A percentile compares a stretch with the other conserved stretches of the same genome.
Conservation (phyloP, 108 stramenopile species). For the Nitzschia sp. region DNA sequence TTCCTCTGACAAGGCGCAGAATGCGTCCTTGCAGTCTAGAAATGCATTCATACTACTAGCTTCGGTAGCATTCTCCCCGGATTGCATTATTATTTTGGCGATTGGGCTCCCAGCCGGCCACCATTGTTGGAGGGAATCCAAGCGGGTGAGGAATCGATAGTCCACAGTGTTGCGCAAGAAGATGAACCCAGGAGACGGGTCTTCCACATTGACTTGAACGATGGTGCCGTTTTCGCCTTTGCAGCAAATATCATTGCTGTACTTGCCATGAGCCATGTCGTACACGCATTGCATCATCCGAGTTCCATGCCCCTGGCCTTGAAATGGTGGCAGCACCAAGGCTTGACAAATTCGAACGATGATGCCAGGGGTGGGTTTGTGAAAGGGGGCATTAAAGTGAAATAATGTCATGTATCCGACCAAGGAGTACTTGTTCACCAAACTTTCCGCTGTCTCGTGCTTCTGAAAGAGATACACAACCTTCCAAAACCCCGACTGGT, state of each 20-base stretch:
- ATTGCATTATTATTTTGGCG: neutral
- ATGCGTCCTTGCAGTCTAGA: neutral
- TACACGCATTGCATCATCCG: constrained; percentile 52
- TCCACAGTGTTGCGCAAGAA: constrained; percentile 66
- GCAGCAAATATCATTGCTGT: neutral
- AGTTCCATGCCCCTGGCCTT: constrained; percentile 81
- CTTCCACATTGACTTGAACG: constrained; percentile 76
- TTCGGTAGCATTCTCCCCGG: neutral
- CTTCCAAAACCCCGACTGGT: constrained; percentile 62
- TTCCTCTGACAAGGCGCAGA: constrained; percentile 38
- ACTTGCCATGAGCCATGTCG: constrained; percentile 28
- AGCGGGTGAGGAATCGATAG: constrained; percentile 6
- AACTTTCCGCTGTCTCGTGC: constrained; percentile 19
- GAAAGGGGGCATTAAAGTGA: constrained; percentile 76
- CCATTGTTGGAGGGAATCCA: constrained; percentile 12
- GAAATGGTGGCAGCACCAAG: constrained; percentile 72
- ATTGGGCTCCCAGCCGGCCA: constrained; percentile 9
- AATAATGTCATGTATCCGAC: constrained; percentile 76
- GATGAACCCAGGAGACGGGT: constrained; percentile 72
- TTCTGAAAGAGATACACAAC: constrained; percentile 73
- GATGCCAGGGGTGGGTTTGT: constrained; percentile 73
- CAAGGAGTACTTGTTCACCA: constrained; percentile 48
- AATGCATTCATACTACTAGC: neutral
- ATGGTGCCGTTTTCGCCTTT: constrained; percentile 17
- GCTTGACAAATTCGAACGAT: constrained; percentile 76